Percentiles rank a stretch among this genome's conserved stretches.
Evolutionary conservation across 2,329 filamentous ascomycete genomes (phyloP).

Genomic region (Pyrenochaeta sp.): DNA sequence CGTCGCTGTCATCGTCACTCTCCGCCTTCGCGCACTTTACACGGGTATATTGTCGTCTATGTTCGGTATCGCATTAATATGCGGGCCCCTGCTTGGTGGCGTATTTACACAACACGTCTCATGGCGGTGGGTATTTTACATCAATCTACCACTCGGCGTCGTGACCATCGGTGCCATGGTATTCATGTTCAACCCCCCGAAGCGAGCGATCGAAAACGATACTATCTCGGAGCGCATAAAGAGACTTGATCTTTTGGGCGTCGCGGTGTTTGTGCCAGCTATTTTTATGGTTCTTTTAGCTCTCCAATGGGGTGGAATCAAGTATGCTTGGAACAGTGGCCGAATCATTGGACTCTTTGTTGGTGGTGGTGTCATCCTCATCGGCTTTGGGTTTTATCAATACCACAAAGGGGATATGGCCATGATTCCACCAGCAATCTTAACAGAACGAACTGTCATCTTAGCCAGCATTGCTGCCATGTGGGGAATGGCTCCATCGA

Average conservation of each 20-base stretch:
- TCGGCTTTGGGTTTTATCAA: slow-evolving; percentile 43
- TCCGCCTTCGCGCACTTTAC: slow-evolving; percentile 54
- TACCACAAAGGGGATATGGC: slow-evolving; percentile 39
- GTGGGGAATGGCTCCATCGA: slow-evolving; percentile 45
- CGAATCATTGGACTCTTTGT: slow-evolving; percentile 58
- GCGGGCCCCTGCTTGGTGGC: slow-evolving; percentile 47
- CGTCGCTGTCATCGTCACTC: slow-evolving; percentile 48
- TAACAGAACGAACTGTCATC: slow-evolving; percentile 43
- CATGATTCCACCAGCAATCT: slow-evolving; percentile 49
- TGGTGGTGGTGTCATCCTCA: slow-evolving; percentile 51
- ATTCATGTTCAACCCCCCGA: slow-evolving; percentile 21
- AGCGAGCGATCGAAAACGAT: slow-evolving; percentile 20
- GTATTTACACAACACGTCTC: slow-evolving; percentile 51
- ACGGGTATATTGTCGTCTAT: slow-evolving; percentile 53
- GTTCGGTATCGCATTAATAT: slow-evolving; percentile 46
- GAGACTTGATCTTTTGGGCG: slow-evolving; percentile 57
- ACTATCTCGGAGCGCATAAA: slow-evolving; percentile 25
- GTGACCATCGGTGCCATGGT: slow-evolving; percentile 18
- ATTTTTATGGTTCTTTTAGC: slow-evolving; percentile 55
- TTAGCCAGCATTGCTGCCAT: slow-evolving; percentile 37
- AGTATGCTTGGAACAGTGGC: slow-evolving; percentile 54
- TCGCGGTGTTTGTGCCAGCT: slow-evolving; percentile 50
- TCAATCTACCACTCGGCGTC: slow-evolving; percentile 56
- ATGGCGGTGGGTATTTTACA: slow-evolving; percentile 54
- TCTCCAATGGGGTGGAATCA: slow-evolving; percentile 55